Conservation (phyloP, 1,284 basidiomycete species). For the Apiotrichum mycotoxinovorans region DNA sequence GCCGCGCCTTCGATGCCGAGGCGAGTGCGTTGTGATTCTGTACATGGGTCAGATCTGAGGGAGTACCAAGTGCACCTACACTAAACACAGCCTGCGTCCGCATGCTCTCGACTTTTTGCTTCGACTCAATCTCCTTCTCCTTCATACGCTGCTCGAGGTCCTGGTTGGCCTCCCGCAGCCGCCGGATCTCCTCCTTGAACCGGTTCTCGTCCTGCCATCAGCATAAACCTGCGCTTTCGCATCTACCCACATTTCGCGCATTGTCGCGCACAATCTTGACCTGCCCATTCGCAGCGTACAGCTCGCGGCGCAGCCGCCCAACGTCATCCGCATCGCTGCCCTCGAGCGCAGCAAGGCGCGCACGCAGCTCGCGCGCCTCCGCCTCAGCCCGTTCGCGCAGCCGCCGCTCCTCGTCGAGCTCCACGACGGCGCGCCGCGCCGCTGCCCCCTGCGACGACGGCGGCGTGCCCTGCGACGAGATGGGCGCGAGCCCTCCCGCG, state of each 20-base stretch:
- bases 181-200: constrained; percentile 23
- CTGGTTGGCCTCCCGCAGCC: constrained; percentile 18
- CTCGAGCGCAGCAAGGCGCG: constrained; percentile 7
- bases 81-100: constrained; percentile 44
- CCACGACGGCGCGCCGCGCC: constrained; percentile 30
- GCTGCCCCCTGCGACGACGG: constrained; percentile 32
- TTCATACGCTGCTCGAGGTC: constrained; percentile 34
- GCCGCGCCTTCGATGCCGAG: constrained; percentile 20
- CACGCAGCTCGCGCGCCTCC: constrained; percentile 8
- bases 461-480: constrained; percentile 29
- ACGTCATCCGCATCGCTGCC: not conserved
- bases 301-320: constrained; percentile 24
- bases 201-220: constrained; percentile 11
- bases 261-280: constrained; percentile 31
- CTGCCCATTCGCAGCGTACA: constrained; percentile 38
- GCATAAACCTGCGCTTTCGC: not conserved
- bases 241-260: constrained; percentile 29
- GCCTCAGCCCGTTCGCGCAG: constrained; percentile 20
- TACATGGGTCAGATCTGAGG: constrained; percentile 8
- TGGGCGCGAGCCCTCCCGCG: constrained; percentile 23
- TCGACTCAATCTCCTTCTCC: constrained; percentile 30
- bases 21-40: constrained; percentile 21
- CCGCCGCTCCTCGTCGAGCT: constrained; percentile 33
- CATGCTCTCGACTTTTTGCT: constrained; percentile 46
- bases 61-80: constrained; percentile 19